Base-by-base conservation (phyloP, 306 rosid genomes). In the Spatholobus suberectus region DNA sequence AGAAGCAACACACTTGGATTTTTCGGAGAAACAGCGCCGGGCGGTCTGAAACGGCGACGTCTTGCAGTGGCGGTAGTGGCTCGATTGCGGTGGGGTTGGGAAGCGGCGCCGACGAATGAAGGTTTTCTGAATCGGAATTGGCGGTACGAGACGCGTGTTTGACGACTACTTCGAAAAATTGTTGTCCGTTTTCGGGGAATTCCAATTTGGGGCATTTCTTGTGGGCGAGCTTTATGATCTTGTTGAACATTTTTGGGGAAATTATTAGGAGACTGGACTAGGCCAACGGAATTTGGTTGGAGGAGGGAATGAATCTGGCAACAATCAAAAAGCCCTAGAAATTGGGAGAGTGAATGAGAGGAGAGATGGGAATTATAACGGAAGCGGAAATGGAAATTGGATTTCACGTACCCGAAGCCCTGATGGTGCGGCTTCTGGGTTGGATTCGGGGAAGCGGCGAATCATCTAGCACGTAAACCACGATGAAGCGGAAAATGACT, bases 191-290 rank as follows among this genome's bases (percentile, higher is more conserved):
- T 55, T 88, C 94, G 18, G 67, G 68, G 77, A 83, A n/a, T 24
- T 86, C 87, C 3, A 86, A 41, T 80, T 88, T 93, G 47, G 85
- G 67, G 49, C 79, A 27, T 86, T 88, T 93, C 61, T 76, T 85
- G 87, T 88, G 84, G 5, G 92, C 86, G 9, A 91, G 95, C 67
- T 90, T 93, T 44, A 87, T 91, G 86, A 91, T 84, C 82, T 87
- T 89, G 86, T 82, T 76, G 82, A 91, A 86, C 97, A 93, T 93
- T 76, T 75, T 78, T 0, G 35, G 10, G 13, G 32, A 47, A 29
- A 54, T 54, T 9, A 2, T 6, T 40, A 18, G 21, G 32, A 8
- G n/a, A n/a, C n/a, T n/a, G 32, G 32, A 29, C 32, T 29, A 29
- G 32, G 32, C 32, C 59, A 8, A 3, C 43, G 23, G 26, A 62